Evolutionary conservation across 1,284 basidiomycete genomes (phyloP).

Genomic region (Porphyrellus sp.): DNA sequence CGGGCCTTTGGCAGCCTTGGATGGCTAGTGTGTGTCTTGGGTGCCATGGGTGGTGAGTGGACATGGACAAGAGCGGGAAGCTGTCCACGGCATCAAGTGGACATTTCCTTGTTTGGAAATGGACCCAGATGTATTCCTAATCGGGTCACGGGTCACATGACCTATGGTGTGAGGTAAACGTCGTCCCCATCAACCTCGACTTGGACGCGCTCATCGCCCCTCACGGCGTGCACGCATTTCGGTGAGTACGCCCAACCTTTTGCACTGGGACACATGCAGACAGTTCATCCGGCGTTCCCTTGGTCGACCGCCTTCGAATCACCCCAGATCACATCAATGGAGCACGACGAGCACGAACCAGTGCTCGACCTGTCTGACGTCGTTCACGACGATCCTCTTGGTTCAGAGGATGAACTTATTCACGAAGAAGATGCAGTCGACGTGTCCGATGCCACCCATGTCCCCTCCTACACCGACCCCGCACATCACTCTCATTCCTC

Average conservation of each 20-base stretch:
- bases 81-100: neutral
- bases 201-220: constrained; percentile 22
- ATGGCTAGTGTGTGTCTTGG: constrained; percentile 28
- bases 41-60: constrained; percentile 32
- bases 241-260: constrained; percentile 16
- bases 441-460: constrained; percentile 27
- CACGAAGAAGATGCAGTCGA: constrained; percentile 37
- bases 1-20: constrained; percentile 68
- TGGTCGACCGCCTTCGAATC: neutral
- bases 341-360: constrained; percentile 58
- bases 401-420: constrained; percentile 34
- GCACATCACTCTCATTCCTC: constrained; percentile 19
- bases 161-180: constrained; percentile 33
- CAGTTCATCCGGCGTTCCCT: neutral
- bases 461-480: constrained; percentile 32
- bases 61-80: constrained; percentile 13
- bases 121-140: constrained; percentile 8
- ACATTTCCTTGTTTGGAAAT: constrained; percentile 8
- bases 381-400: constrained; percentile 67
- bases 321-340: constrained; percentile 40
- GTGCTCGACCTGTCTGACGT: constrained; percentile 74
- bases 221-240: constrained; percentile 17
- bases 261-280: neutral
- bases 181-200: constrained; percentile 18
- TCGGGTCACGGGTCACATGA: constrained; percentile 25